phyloP scores from a whole-genome alignment of 208 protist species.

The Sergeia podlipaevii region DNA sequence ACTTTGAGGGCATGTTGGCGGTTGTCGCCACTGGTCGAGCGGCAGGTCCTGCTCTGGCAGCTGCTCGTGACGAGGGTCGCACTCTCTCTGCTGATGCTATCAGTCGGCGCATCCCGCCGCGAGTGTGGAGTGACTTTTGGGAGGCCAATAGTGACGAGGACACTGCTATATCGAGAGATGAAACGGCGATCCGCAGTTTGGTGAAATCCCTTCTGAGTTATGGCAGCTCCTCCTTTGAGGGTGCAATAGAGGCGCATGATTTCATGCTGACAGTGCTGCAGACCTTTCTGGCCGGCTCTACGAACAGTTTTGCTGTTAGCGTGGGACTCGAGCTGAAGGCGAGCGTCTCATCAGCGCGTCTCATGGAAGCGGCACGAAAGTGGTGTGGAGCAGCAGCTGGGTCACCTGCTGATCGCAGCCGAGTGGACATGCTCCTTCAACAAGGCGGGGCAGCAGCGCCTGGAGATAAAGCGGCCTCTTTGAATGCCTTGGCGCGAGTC shows the following conservation, averaged over 20 bases:
- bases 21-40: conserved; percentile 44
- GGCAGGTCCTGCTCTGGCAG: not conserved
- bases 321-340: not conserved
- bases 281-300: conserved; percentile 37
- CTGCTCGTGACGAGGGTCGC: not conserved
- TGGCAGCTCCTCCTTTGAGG: conserved; percentile 51
- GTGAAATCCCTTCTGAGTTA: conserved; percentile 21
- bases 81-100: conserved; percentile 2
- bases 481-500: not conserved
- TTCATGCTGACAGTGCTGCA: conserved; percentile 43
- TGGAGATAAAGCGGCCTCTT: not conserved
- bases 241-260: conserved; percentile 51
- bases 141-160: not conserved
- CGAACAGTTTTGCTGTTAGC: not conserved
- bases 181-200: not conserved
- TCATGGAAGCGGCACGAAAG: conserved; percentile 18
- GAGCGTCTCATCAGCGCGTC: conserved; percentile 6
- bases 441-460: conserved; percentile 3
- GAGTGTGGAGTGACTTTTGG: conserved; percentile 5
- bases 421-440: conserved; percentile 20
- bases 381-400: conserved; percentile 24
- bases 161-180: not conserved
- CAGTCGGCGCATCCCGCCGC: not conserved
- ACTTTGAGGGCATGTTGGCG: conserved; percentile 55
- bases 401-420: conserved; percentile 12